Evolutionary conservation across 306 rosid species (phyloP).

Genomic region (Datisca glomerata): DNA sequence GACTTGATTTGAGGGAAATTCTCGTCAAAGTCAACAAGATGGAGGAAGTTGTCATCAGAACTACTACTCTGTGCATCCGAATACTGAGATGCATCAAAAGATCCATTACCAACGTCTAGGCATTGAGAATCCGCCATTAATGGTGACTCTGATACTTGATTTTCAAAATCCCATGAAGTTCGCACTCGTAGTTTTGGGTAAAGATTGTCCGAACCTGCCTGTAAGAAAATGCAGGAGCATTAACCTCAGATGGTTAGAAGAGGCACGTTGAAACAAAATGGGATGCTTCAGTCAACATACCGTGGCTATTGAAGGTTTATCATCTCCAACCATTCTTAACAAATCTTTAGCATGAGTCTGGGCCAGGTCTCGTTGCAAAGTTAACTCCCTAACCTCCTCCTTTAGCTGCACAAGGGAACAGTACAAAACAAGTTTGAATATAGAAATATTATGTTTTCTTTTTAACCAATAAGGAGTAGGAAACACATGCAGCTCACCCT

Average conservation of each 20-base stretch:
- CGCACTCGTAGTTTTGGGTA: constrained; percentile 53
- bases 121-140: constrained; percentile 16
- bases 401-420: constrained; percentile 49
- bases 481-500: no score
- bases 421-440: not conserved
- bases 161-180: constrained; percentile 49
- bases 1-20: constrained; percentile 26
- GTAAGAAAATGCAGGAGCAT: constrained; percentile 15
- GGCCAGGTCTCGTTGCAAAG: constrained; percentile 73
- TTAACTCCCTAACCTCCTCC: constrained; percentile 58
- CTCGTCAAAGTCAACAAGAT: constrained; percentile 51
- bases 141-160: constrained; percentile 25
- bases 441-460: no score
- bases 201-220: constrained; percentile 40
- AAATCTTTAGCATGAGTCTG: constrained; percentile 74
- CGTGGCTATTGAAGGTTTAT: no score
- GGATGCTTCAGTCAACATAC: constrained; percentile 11
- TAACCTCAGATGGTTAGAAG: constrained; percentile 12
- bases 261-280: constrained; percentile 5
- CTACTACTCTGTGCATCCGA: constrained; percentile 58
- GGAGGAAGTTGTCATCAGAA: constrained; percentile 53
- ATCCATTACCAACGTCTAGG: constrained; percentile 33
- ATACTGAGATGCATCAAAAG: constrained; percentile 59
- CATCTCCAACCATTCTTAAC: constrained; percentile 44
- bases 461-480: no score